Evolutionary conservation across 805 yeast species (phyloP), one percentile per base, ranked within the genome.

Genomic region (Starmerella bombi): DNA sequence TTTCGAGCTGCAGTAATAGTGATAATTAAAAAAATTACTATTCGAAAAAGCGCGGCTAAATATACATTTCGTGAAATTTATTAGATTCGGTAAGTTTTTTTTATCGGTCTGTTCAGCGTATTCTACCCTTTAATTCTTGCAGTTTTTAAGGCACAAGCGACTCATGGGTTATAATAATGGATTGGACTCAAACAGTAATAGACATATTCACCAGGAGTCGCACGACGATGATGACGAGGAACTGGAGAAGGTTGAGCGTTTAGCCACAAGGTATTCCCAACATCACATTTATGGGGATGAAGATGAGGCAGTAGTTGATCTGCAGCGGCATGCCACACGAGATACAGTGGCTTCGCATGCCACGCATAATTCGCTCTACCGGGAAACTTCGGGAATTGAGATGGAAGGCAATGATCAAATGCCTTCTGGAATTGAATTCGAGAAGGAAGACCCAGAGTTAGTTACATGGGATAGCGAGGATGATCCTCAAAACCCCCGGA

Each of bases 401-500:
- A 39, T 47, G 8, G 54, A 48, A 17, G 61, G 53, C 19, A 45
- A 50, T 10, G 59, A 54, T 23, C 49, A 43, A 10, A 50, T 49
- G 17, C 42, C 40, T 31, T 70, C 65, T 41, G 81, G 81, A 21
- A 62, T 61, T 7, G 80, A 75, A 50, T 75, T 70, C 53, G 60
- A 61, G 25, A 54, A 57, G 4, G 58, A 73, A 8, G 82, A 77
- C 50, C 82, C 81, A 0, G 81, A 77, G 50, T 59, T 77, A 36
- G 75, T 77, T 9, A 69, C 80, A 1, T 77, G 82, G 82, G 73
- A 74, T 25, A 75, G 76, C 3, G 67, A 65, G 15, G 67, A 71
- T 38, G 85, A 77, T 51, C 74, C 76, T 0, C 60, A 58, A 12
- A 68, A 72, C 53, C 83, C 85, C n/a, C 59, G 79, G 43, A 77